Evolutionary conservation across 176 grass and related monocot species (phyloP).

Genomic region (Poa pratensis): DNA sequence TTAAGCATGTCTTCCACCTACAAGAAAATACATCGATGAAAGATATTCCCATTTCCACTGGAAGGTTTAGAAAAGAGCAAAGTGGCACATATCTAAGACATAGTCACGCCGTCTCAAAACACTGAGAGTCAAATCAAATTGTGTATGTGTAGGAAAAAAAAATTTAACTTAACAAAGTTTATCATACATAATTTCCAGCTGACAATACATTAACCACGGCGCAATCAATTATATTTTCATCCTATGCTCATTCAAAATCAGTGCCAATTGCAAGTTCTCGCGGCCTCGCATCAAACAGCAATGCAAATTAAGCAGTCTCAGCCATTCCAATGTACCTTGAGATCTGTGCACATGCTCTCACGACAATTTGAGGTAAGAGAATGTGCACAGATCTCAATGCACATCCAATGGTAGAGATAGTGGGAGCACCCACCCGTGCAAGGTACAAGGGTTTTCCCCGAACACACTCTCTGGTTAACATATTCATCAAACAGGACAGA

Average conservation of each 20-base stretch:
- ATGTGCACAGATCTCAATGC: conserved; percentile 17
- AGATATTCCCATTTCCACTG: conserved; percentile 11
- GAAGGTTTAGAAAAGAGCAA: background rate
- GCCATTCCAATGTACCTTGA: background rate
- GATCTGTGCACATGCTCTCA: background rate
- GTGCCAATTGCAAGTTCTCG: background rate
- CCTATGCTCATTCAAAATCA: conserved; percentile 8
- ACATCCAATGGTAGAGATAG: background rate
- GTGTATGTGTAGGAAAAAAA: background rate
- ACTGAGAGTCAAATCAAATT: conserved; percentile 10
- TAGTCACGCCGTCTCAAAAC: conserved; percentile 11
- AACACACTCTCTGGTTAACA: background rate
- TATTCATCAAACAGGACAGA: conserved; percentile 21
- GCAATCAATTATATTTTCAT: conserved; percentile 6
- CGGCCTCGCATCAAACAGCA: conserved; percentile 11
- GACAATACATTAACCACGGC: background rate
- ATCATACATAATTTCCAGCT: conserved; percentile 1
- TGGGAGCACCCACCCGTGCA: background rate
- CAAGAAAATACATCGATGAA: conserved; percentile 33
- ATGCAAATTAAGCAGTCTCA: background rate
- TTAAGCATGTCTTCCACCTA: conserved; percentile 99
- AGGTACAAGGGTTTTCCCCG: background rate
- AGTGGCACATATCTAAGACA: conserved; percentile 26
- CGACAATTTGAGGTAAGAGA: background rate
- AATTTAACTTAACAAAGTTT: conserved; percentile 21